Evolutionary conservation across 106 monocot species (phyloP).

Genomic region (Dactylorhiza incarnata): DNA sequence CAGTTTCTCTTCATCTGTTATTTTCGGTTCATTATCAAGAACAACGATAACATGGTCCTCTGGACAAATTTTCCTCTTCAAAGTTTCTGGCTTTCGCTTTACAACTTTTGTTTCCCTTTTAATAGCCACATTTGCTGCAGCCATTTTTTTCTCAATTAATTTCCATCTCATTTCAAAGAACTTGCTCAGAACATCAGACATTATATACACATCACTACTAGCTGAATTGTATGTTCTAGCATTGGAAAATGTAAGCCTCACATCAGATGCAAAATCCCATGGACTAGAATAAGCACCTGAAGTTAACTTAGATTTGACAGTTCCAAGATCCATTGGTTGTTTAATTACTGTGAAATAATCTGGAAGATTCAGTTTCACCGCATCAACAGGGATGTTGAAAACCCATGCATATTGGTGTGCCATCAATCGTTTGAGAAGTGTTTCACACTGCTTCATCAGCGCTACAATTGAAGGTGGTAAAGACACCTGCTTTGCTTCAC

Average conservation of each 20-base stretch:
- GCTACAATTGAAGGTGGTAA: slow-evolving; percentile 10
- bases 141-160: slow-evolving; percentile 57
- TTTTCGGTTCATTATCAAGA: slow-evolving; percentile 24
- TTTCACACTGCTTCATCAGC: slow-evolving; percentile 71
- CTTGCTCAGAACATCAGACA: slow-evolving; percentile 66
- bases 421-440: slow-evolving; percentile 60
- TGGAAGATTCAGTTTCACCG: slow-evolving; percentile 69
- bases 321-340: slow-evolving; percentile 95
- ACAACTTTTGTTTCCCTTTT: slow-evolving; percentile 23
- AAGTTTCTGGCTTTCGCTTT: slow-evolving; percentile 22
- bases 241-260: slow-evolving; percentile 85
- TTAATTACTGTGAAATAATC: slow-evolving; percentile 77
- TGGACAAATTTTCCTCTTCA: slow-evolving; percentile 56
- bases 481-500: slow-evolving; percentile 15
- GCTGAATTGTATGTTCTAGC: slow-evolving; percentile 87
- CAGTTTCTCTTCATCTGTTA: slow-evolving; percentile 58
- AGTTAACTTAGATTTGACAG: slow-evolving; percentile 53
- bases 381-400: slow-evolving; percentile 77
- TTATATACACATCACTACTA: slow-evolving; percentile 66
- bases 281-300: slow-evolving; percentile 55
- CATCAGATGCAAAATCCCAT: slow-evolving; percentile 72
- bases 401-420: slow-evolving; percentile 55
- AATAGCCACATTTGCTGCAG: slow-evolving; percentile 19
- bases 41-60: slow-evolving; percentile 10
- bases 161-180: slow-evolving; percentile 89